Evolutionary conservation across 257 asterid genomes (phyloP), one percentile per base, ranked within the genome.

Genomic region (Datura wrightii): DNA sequence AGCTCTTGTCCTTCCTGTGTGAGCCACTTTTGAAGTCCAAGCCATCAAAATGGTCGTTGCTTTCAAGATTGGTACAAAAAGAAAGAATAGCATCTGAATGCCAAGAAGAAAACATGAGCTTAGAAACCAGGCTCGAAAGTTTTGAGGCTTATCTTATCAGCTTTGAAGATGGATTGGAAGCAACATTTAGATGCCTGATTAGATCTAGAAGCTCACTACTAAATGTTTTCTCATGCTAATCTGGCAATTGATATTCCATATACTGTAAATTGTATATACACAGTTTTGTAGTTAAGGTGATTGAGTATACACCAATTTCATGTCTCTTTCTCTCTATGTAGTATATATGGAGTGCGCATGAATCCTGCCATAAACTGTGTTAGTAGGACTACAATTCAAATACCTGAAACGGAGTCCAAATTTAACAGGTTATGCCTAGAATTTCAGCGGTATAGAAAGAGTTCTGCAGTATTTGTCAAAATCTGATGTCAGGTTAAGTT

Each of bases 1-100:
- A 70, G 10, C 80, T 80, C 36, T 55, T 86, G 79, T 13, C 69
- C 14, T 89, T 83, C 82, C 74, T 89, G 52, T 86, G 87, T 18
- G 76, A 44, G 36, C 88, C 88, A 54, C 54, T 86, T 78, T 79
- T 60, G 54, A 87, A 86, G 76, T 55, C 85, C 59, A 86, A 86
- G 88, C 36, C 36, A 46, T 84, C 67, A 24, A 89, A 84, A 85
- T 89, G 92, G 90, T 83, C 86, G 41, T 18, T 88, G 81, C 87
- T 89, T 84, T 86, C 88, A 53, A 89, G 85, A 50, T 76, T 89
- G 65, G 69, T 86, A 46, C 80, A 80, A 16, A 87, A 80, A 42
- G 89, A 85, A 72, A 59, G 62, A 63, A 85, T 86, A 8, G 83
- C 82, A 42, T 63, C 82, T 9, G 85, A 83, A 81, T 85, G 42